Conservation (phyloP, 345 rosid species). For the Eucalyptus microcorys region DNA sequence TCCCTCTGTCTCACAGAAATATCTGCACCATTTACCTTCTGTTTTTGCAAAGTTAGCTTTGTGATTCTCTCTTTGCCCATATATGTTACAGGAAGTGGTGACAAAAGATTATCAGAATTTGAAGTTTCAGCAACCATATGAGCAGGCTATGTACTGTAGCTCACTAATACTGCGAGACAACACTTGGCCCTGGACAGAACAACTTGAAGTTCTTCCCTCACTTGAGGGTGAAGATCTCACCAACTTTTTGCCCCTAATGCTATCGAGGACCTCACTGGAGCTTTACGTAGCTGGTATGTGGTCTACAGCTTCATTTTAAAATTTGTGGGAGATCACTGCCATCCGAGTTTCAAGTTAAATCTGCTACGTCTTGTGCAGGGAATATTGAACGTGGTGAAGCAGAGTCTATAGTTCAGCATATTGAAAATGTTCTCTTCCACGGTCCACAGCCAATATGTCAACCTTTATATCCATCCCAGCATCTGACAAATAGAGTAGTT, state of each 20-base stretch:
- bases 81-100: slow-evolving; percentile 49
- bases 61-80: background rate
- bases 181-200: slow-evolving; percentile 66
- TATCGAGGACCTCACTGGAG: slow-evolving; percentile 65
- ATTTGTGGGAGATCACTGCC: background rate
- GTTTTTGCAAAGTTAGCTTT: background rate
- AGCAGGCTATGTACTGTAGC: slow-evolving; percentile 70
- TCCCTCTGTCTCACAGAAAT: background rate
- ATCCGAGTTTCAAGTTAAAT: background rate
- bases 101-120: slow-evolving; percentile 59
- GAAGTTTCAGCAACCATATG: slow-evolving; percentile 73
- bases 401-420: slow-evolving; percentile 44
- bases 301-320: background rate
- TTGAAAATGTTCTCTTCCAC: slow-evolving; percentile 51
- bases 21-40: background rate
- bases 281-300: slow-evolving; percentile 63
- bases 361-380: slow-evolving; percentile 28
- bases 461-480: slow-evolving; percentile 71
- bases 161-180: slow-evolving; percentile 52
- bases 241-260: slow-evolving; percentile 56
- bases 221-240: slow-evolving; percentile 54
- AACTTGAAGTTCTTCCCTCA: slow-evolving; percentile 48
- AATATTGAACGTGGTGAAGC: slow-evolving; percentile 64
- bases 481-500: slow-evolving; percentile 62
- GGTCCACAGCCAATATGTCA: slow-evolving; percentile 51